Percentiles rank a stretch among this genome's conserved stretches.
Conservation (phyloP, 306 rosid genomes). For the Sesbania bispinosa region DNA sequence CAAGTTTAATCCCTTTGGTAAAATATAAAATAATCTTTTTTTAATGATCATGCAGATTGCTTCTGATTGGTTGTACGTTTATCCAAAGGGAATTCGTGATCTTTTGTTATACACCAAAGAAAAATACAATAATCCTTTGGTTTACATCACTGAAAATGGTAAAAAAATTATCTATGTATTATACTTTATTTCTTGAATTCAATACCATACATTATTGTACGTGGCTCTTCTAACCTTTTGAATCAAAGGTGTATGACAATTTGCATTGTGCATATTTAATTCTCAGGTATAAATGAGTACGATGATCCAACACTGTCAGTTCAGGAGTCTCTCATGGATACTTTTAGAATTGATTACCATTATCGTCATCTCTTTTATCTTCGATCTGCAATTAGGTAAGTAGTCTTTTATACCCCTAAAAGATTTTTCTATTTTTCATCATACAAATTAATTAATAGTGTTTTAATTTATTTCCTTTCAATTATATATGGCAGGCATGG, state of each 20-base stretch:
- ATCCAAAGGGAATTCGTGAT: constrained; percentile 49
- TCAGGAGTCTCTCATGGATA: constrained; percentile 41
- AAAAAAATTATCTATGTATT: background rate
- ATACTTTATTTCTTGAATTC: background rate
- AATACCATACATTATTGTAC: background rate
- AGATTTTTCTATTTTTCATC: background rate
- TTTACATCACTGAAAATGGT: constrained; percentile 70
- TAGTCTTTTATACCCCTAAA: background rate
- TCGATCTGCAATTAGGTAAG: constrained; percentile 47
- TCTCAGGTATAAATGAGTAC: constrained; percentile 55
- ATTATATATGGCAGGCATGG: constrained; percentile 35
- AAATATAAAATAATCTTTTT: background rate
- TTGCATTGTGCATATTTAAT: background rate
- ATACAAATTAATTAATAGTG: no score
- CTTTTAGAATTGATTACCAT: constrained; percentile 43
- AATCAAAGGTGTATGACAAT: background rate
- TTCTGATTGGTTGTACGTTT: constrained; percentile 45
- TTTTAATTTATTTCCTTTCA: background rate
- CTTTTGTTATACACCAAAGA: constrained; percentile 38
- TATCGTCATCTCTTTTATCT: constrained; percentile 47
- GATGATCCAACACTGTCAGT: constrained; percentile 35
- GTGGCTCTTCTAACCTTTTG: background rate
- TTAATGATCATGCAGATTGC: constrained; percentile 30
- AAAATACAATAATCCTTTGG: constrained; percentile 47
- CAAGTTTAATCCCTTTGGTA: background rate